Conservation (phyloP, 164 flowering plant genomes). For the Stephania yunnanensis region DNA sequence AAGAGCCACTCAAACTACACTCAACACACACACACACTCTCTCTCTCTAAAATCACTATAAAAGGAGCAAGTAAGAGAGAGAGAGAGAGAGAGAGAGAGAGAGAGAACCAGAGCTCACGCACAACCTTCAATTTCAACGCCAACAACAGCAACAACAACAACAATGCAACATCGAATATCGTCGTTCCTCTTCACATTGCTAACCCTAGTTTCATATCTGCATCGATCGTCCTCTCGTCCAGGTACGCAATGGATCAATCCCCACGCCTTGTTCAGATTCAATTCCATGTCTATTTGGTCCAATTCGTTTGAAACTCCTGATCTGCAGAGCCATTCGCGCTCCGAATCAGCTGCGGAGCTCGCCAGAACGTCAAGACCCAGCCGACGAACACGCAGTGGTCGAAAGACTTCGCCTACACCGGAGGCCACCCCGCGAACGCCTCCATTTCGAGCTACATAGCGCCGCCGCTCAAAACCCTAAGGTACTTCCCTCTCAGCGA, state of each 20-base stretch:
- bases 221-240: neutral
- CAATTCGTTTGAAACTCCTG: neutral
- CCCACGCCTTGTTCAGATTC: neutral
- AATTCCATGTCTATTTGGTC: neutral
- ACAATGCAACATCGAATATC: neutral
- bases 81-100: too few species aligned
- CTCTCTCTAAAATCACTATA: neutral
- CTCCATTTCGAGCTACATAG: slow-evolving; percentile 50
- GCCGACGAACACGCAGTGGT: slow-evolving; percentile 76
- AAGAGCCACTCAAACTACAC: too few species aligned
- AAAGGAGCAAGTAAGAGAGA: too few species aligned
- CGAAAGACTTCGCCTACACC: slow-evolving; percentile 78
- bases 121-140: neutral
- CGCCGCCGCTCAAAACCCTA: slow-evolving; percentile 71
- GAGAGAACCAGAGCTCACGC: neutral
- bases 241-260: neutral
- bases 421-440: slow-evolving; percentile 82
- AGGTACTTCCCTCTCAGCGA: slow-evolving; percentile 84
- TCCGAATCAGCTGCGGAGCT: slow-evolving; percentile 97
- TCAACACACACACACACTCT: too few species aligned
- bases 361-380: slow-evolving; percentile 47
- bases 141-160: neutral
- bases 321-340: slow-evolving; percentile 62
- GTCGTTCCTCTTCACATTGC: neutral
- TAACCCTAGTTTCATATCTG: neutral